Evolutionary conservation across 2,329 filamentous ascomycete species (phyloP).

Genomic region (Neopestalotiopsis rosae): DNA sequence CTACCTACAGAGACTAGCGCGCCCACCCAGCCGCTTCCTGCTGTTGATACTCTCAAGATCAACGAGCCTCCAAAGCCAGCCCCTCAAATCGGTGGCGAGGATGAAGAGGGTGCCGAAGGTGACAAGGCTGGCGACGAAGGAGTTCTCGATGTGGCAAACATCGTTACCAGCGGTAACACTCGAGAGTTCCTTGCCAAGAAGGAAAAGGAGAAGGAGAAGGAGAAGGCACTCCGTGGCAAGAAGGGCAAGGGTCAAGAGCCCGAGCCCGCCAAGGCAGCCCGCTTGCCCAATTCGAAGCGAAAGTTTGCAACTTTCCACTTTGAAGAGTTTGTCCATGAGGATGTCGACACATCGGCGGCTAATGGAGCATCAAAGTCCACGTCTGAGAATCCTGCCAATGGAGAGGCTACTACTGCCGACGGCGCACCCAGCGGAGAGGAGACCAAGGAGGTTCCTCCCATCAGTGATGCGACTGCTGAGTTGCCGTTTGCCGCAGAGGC

Average conservation of each 20-base stretch:
- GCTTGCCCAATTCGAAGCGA: conserved; percentile 75
- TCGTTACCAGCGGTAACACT: conserved; percentile 82
- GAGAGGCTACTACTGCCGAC: conserved; percentile 22
- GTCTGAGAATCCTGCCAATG: conserved; percentile 6
- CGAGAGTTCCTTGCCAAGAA: conserved; percentile 83
- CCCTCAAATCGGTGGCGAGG: conserved; percentile 40
- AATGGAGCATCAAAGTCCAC: conserved; percentile 25
- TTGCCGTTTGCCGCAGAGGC: conserved; percentile 36
- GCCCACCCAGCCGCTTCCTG: conserved; percentile 32
- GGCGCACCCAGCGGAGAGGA: conserved; percentile 25
- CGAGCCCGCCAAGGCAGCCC: conserved; percentile 58
- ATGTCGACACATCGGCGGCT: conserved; percentile 45
- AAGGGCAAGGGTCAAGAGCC: conserved; percentile 64
- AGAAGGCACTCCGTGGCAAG: conserved; percentile 62
- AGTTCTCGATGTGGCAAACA: conserved; percentile 82
- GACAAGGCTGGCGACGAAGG: conserved; percentile 65
- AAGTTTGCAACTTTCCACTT: conserved; percentile 74
- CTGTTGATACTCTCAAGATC: conserved; percentile 41
- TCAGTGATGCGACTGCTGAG: conserved; percentile 26
- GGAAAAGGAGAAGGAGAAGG: conserved; percentile 74
- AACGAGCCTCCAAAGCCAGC: conserved; percentile 35
- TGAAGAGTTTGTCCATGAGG: conserved; percentile 69
- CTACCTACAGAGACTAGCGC: conserved; percentile 47
- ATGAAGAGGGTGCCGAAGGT: conserved; percentile 40
- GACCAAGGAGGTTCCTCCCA: conserved; percentile 24